phyloP scores from a whole-genome alignment of 768 basidiomycete genomes.

The Mycena vitilis region DNA sequence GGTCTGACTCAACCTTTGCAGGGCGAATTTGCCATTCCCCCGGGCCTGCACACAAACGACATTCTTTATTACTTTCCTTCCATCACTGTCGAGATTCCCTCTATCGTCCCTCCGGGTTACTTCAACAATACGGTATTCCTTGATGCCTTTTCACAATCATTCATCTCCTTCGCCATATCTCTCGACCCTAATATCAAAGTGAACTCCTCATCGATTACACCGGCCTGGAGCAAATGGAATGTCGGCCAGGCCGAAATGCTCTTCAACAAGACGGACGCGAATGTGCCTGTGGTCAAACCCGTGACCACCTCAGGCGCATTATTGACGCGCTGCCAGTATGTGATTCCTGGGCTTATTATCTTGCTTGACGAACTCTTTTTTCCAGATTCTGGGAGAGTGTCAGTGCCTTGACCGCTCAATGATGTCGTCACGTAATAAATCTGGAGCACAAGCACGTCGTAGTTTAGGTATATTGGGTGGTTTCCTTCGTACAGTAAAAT shows the following conservation, averaged over 20 bases:
- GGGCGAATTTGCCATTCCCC: constrained; percentile 16
- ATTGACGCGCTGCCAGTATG: constrained; percentile 12
- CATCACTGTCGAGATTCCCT: background rate
- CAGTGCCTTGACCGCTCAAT: background rate
- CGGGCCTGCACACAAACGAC: constrained; percentile 41
- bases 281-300: background rate
- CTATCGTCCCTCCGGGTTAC: background rate
- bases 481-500: too few species aligned
- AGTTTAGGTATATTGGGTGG: too few species aligned
- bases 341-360: background rate
- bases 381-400: constrained; percentile 24
- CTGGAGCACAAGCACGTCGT: too few species aligned
- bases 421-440: background rate
- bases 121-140: constrained; percentile 40
- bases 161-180: constrained; percentile 21
- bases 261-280: constrained; percentile 18
- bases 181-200: constrained; percentile 15
- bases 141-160: constrained; percentile 39
- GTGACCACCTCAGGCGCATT: background rate
- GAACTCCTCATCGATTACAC: constrained; percentile 19
- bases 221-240: constrained; percentile 10
- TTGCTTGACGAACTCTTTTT: background rate
- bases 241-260: constrained; percentile 16
- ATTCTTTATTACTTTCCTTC: constrained; percentile 35
- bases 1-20: background rate